Conservation (phyloP, 768 basidiomycete species). For the Trametes cinnabarina region DNA sequence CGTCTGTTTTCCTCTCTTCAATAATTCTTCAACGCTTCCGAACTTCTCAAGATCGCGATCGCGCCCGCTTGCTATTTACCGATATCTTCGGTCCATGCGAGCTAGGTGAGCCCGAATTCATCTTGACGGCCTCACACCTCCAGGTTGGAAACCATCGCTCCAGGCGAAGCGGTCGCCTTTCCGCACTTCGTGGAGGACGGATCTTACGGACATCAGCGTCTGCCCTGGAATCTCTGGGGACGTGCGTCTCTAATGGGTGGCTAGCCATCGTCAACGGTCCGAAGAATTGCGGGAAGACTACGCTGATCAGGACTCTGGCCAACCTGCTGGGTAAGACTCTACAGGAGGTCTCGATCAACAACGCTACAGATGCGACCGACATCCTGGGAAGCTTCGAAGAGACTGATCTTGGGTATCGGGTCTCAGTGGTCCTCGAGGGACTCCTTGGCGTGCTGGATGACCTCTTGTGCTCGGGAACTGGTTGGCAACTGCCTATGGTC, state of each 20-base stretch:
- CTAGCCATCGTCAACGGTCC: constrained; percentile 85
- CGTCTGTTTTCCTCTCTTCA: constrained; percentile 61
- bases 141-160: constrained; percentile 65
- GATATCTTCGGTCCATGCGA: constrained; percentile 42
- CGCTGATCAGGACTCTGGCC: constrained; percentile 67
- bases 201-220: constrained; percentile 62
- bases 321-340: constrained; percentile 65
- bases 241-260: constrained; percentile 76
- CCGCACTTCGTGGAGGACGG: constrained; percentile 42
- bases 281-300: constrained; percentile 75
- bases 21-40: constrained; percentile 90
- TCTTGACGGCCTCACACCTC: constrained; percentile 46
- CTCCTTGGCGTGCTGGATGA: constrained; percentile 29
- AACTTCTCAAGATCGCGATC: constrained; percentile 57
- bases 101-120: constrained; percentile 23
- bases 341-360: constrained; percentile 75
- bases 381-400: constrained; percentile 96
- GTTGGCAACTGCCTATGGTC: constrained; percentile 1
- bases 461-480: constrained; percentile 5
- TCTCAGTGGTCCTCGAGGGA: constrained; percentile 38
- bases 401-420: constrained; percentile 53
- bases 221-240: constrained; percentile 71
- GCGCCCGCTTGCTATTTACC: constrained; percentile 54
- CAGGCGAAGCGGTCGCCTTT: constrained; percentile 33
- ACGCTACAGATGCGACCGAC: constrained; percentile 89